phyloP scores from a whole-genome alignment of 2,329 filamentous ascomycete genomes.

The Paramyrothecium sp. region DNA sequence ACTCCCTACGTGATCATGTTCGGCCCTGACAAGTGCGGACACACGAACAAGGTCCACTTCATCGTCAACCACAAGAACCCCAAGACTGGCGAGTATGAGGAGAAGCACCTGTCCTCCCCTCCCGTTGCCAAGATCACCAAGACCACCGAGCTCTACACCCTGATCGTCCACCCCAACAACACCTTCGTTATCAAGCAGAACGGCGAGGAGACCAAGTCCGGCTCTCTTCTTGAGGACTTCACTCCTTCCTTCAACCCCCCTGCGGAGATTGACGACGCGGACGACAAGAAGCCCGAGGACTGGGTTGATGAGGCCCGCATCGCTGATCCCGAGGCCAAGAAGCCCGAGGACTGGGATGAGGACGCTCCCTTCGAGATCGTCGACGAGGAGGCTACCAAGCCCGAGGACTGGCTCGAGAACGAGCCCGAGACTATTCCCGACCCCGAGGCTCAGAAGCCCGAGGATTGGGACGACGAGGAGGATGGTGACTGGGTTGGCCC shows the following conservation, averaged over 20 bases:
- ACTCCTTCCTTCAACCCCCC: slow-evolving; percentile 87
- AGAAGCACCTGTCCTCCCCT: slow-evolving; percentile 91
- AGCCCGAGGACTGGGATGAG: slow-evolving; percentile 99
- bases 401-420: slow-evolving; percentile 93
- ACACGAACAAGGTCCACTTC: slow-evolving; percentile 97
- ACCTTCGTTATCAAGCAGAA: slow-evolving; percentile 91
- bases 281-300: slow-evolving; percentile 90
- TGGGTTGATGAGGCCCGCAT: slow-evolving; percentile 97
- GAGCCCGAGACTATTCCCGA: slow-evolving; percentile 83
- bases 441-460: slow-evolving; percentile 94
- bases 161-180: slow-evolving; percentile 96
- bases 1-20: slow-evolving; percentile 99
- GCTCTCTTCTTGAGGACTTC: slow-evolving; percentile 93
- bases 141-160: slow-evolving; percentile 91
- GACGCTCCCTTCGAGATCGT: slow-evolving; percentile 95
- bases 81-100: slow-evolving; percentile 98
- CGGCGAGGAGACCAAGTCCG: slow-evolving; percentile 82
- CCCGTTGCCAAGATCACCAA: slow-evolving; percentile 87
- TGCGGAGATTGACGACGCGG: slow-evolving; percentile 90
- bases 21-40: slow-evolving; percentile 97
- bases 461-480: slow-evolving; percentile 99
- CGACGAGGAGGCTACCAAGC: slow-evolving; percentile 86
- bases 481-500: slow-evolving; percentile 96
- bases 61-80: slow-evolving; percentile 99
- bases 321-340: slow-evolving; percentile 85